phyloP scores from a whole-genome alignment of 495 filamentous ascomycete species.

The Penicillium tannophilum region DNA sequence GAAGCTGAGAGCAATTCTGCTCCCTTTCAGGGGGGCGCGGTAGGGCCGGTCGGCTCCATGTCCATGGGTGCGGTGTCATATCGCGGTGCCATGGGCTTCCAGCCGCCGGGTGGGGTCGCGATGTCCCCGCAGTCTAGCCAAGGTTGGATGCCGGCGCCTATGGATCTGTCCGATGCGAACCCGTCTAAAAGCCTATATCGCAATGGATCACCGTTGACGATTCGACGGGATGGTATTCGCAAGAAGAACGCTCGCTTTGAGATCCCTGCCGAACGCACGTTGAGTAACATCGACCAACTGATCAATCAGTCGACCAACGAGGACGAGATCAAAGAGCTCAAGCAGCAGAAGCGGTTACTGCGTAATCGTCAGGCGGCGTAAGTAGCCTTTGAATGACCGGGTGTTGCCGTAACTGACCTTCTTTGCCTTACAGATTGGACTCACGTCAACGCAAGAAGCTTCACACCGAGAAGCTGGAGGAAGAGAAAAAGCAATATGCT shows the following conservation, averaged over 20 bases:
- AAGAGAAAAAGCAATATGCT: constrained; percentile 91
- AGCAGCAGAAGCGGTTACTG: constrained; percentile 95
- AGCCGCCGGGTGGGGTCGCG: constrained; percentile 48
- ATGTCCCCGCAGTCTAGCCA: constrained; percentile 65
- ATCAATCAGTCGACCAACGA: constrained; percentile 89
- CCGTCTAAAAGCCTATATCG: constrained; percentile 77
- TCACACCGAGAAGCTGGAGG: constrained; percentile 95
- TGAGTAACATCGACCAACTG: constrained; percentile 92
- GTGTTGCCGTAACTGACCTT: neutral
- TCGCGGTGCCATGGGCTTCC: constrained; percentile 41
- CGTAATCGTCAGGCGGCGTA: constrained; percentile 96
- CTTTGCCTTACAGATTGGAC: constrained; percentile 66
- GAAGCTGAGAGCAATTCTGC: constrained; percentile 61
- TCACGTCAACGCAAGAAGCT: constrained; percentile 98
- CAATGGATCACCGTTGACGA: constrained; percentile 73
- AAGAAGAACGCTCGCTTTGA: constrained; percentile 99
- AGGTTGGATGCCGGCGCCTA: constrained; percentile 62
- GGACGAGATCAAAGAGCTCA: constrained; percentile 94
- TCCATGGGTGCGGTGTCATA: constrained; percentile 50
- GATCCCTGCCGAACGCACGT: constrained; percentile 89
- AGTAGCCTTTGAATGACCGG: constrained; percentile 37
- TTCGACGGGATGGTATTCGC: constrained; percentile 87
- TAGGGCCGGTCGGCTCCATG: constrained; percentile 50
- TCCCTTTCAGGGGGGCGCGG: constrained; percentile 54
- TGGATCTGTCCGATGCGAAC: constrained; percentile 62